Evolutionary conservation across 2,329 filamentous ascomycete species (phyloP).

Genomic region (Macrophomina tecta): DNA sequence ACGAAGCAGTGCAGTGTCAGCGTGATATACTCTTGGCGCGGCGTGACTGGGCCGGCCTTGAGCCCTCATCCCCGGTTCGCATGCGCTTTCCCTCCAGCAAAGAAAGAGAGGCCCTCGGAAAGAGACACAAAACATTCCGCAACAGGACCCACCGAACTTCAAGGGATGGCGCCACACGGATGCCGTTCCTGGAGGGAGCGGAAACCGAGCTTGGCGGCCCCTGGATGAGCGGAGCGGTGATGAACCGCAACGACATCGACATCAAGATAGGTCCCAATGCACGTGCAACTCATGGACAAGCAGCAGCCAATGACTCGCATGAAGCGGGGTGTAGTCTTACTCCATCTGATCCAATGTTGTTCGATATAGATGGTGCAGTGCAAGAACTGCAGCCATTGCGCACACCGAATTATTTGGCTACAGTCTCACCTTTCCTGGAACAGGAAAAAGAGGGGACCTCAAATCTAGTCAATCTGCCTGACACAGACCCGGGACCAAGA

Average conservation of each 20-base stretch:
- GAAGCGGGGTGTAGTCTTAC: conserved; percentile 5
- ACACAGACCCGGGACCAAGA: not conserved
- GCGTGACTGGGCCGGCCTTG: conserved; percentile 44
- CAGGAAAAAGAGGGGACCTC: not conserved
- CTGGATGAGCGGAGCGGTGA: conserved; percentile 31
- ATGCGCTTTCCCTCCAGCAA: conserved; percentile 37
- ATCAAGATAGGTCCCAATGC: conserved; percentile 46
- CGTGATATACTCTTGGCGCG: conserved; percentile 40
- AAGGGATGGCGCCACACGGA: not conserved
- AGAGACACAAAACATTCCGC: conserved; percentile 38
- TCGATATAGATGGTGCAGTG: conserved; percentile 34
- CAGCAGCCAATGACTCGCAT: conserved; percentile 12
- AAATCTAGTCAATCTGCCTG: conserved; percentile 5
- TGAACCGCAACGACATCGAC: conserved; percentile 36
- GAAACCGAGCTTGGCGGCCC: conserved; percentile 13
- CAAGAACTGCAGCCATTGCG: conserved; percentile 18
- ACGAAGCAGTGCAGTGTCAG: conserved; percentile 32
- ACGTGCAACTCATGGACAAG: conserved; percentile 36
- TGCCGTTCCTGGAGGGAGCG: not conserved
- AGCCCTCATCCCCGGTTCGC: conserved; percentile 37
- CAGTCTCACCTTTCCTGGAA: not conserved
- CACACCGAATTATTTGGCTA: not conserved
- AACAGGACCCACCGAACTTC: not conserved
- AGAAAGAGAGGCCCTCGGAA: conserved; percentile 41
- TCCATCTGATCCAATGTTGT: conserved; percentile 45